Evolutionary conservation across 2,329 filamentous ascomycete genomes (phyloP).

Genomic region (Scedosporium apiospermum): DNA sequence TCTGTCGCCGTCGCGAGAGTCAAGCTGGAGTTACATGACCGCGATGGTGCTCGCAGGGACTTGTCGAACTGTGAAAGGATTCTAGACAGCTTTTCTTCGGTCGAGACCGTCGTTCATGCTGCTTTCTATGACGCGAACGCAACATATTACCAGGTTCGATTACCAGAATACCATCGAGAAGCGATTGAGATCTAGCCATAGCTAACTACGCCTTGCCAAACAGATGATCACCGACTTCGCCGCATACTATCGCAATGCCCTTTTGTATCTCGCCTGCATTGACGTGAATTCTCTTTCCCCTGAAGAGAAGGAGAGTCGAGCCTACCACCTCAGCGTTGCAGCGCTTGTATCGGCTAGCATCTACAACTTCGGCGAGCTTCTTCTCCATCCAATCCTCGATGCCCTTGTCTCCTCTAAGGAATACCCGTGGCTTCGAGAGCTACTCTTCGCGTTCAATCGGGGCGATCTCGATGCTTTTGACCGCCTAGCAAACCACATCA

Average conservation of each 20-base stretch:
- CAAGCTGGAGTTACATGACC: slow-evolving; percentile 69
- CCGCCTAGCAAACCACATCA: slow-evolving; percentile 69
- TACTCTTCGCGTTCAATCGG: slow-evolving; percentile 97
- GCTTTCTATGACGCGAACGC: slow-evolving; percentile 94
- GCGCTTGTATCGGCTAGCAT: slow-evolving; percentile 90
- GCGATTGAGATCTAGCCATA: not conserved
- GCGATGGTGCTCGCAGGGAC: slow-evolving; percentile 76
- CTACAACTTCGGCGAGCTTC: slow-evolving; percentile 99
- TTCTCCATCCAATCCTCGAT: slow-evolving; percentile 92
- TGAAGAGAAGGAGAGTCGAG: slow-evolving; percentile 69
- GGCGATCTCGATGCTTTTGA: slow-evolving; percentile 87
- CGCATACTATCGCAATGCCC: slow-evolving; percentile 92
- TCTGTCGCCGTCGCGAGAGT: slow-evolving; percentile 82
- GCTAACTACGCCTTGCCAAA: not conserved
- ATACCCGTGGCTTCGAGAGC: slow-evolving; percentile 81
- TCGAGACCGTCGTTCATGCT: slow-evolving; percentile 91
- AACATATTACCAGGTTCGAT: slow-evolving; percentile 71
- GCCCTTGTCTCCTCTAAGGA: slow-evolving; percentile 60
- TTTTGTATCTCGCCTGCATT: slow-evolving; percentile 95
- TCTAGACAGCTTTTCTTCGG: slow-evolving; percentile 84
- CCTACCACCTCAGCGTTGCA: slow-evolving; percentile 87
- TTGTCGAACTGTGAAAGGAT: slow-evolving; percentile 81
- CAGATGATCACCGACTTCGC: slow-evolving; percentile 79
- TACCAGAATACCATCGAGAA: not conserved
- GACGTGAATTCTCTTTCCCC: slow-evolving; percentile 66